Evolutionary conservation across 192 early-diverging fungal genomes (phyloP), one percentile per base, ranked within the genome.

Genomic region (Coemansia sp.): DNA sequence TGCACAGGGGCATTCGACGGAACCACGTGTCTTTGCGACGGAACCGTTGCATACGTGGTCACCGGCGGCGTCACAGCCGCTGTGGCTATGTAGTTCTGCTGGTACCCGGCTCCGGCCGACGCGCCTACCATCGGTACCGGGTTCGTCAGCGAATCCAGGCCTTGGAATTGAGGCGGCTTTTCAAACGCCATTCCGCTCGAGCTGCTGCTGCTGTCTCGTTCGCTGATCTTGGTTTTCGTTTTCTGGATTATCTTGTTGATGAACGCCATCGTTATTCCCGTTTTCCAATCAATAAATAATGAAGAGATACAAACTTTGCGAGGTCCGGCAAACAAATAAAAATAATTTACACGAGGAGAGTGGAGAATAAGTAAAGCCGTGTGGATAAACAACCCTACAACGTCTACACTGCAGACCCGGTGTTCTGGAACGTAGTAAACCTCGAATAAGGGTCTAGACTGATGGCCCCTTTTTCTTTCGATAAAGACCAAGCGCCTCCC

Each of bases 181-280:
- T 76, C 69, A 4, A 59, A 9, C 32, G 54, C 19, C 62, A 61
- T 22, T 6, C 46, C 54, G 29, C 56, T 40, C 5, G 48, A 32
- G 38, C 61, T 58, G 19, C 48, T 35, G 58, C 58, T 33, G 23
- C 66, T 52, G 58, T 77, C 75, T 3, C 75, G 65, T 22, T 77
- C 75, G 35, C 71, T 58, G 65, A 82, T 82, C 63, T 77, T 82
- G 62, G 65, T 65, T 71, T 82, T 82, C 55, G 82, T 84, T 71
- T 84, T 84, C 65, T 84, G 77, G 42, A 84, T 45, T 56, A 84
- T 84, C 65, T 80, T 79, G 70, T 84, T 84, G 59, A 84, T 79
- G 65, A 84, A 84, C 50, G 82, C 76, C 82, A 84, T 84, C 6
- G 15, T 45, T 40, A 13, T 45, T 55, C 15, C 29, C 29, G n/a